phyloP scores from a whole-genome alignment of 345 rosid genomes.

The Salix arbutifolia region DNA sequence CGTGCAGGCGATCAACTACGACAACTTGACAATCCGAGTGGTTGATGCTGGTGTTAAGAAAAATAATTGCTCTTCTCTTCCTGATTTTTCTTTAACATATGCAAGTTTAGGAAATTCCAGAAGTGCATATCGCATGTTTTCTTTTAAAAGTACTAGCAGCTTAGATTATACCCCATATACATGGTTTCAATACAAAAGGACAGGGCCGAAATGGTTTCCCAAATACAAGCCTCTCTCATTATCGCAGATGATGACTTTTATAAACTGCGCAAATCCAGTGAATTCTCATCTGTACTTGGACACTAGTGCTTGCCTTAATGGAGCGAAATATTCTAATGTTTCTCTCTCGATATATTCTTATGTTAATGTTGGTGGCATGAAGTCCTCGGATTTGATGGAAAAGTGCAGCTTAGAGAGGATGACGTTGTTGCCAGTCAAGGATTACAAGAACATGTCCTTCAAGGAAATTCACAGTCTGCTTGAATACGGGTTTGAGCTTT shows the following conservation, averaged over 20 bases:
- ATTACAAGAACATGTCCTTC: no score
- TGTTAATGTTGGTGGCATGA: no score
- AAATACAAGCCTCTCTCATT: not conserved
- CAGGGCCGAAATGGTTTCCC: not conserved
- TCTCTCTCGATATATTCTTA: not conserved
- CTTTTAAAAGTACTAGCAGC: no score
- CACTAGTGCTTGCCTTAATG: slow-evolving; percentile 3
- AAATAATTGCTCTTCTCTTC: slow-evolving; percentile 13
- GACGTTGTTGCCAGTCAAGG: not conserved
- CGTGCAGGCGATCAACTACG: slow-evolving; percentile 16
- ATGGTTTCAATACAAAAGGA: not conserved
- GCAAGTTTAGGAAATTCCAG: not conserved
- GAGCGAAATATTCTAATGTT: not conserved
- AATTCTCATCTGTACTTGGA: slow-evolving; percentile 8
- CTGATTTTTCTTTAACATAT: not conserved
- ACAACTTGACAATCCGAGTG: slow-evolving; percentile 6
- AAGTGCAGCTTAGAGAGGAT: slow-evolving; percentile 5
- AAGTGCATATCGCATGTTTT: no score
- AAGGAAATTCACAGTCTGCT: slow-evolving; percentile 1
- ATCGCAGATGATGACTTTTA: not conserved
- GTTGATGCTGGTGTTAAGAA: not conserved
- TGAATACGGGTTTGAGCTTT: slow-evolving; percentile 16
- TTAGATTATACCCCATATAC: not conserved
- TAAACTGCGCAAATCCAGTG: not conserved
- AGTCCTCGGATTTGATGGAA: not conserved